Conservation (phyloP, 1,139 yeast species). For the Saccharomyces hybrid region DNA sequence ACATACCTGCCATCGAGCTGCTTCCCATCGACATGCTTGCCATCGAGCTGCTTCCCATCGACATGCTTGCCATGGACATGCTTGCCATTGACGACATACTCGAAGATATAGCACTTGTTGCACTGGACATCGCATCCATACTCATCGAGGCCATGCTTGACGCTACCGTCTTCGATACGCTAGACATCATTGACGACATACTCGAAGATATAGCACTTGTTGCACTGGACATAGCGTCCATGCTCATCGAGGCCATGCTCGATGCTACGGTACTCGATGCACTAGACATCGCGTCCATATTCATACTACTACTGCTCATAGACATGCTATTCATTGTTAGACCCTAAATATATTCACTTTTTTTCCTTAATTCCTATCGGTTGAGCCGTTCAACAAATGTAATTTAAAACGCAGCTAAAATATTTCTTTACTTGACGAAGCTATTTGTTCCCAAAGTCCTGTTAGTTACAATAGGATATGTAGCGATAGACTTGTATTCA, state of each 20-base stretch:
- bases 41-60: no score
- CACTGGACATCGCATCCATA: conserved; percentile 1
- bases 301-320: background rate
- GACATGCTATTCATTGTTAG: background rate
- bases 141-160: conserved; percentile 4
- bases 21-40: background rate
- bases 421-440: background rate
- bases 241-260: conserved; percentile 4
- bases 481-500: background rate
- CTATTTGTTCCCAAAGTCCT: background rate
- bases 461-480: background rate
- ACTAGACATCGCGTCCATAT: conserved; percentile 3
- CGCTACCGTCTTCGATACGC: background rate
- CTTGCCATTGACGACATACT: background rate
- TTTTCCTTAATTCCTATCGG: background rate
- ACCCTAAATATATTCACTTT: background rate
- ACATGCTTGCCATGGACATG: background rate
- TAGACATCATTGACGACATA: conserved; percentile 5
- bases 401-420: background rate
- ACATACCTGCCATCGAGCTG: conserved; percentile 2
- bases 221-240: background rate
- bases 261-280: background rate
- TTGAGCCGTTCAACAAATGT: background rate
- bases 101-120: background rate
- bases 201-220: background rate